phyloP scores from a whole-genome alignment of 805 yeast species.

The Cyberlindnera sargentensis region DNA sequence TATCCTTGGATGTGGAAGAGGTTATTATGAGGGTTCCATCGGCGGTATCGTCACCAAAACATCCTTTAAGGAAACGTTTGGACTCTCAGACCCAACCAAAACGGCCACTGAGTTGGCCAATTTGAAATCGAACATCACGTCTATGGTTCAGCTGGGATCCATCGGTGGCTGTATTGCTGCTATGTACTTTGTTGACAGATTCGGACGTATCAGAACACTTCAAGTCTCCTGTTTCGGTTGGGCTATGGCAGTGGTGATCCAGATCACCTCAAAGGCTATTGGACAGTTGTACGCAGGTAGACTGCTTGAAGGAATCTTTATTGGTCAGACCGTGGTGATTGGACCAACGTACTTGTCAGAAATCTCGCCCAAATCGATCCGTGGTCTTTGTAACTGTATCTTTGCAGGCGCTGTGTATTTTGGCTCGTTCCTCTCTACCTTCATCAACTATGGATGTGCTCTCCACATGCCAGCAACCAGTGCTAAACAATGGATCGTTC shows the following conservation, averaged over 20 bases:
- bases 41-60: slow-evolving; percentile 39
- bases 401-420: slow-evolving; percentile 54
- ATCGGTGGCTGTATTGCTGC: slow-evolving; percentile 48
- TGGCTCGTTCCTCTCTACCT: slow-evolving; percentile 44
- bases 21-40: slow-evolving; percentile 48
- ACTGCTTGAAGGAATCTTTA: slow-evolving; percentile 45
- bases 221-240: slow-evolving; percentile 36
- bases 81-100: slow-evolving; percentile 34
- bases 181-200: slow-evolving; percentile 38
- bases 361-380: slow-evolving; percentile 46
- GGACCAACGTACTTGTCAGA: slow-evolving; percentile 52
- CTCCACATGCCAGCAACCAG: slow-evolving; percentile 32
- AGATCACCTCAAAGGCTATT: slow-evolving; percentile 36
- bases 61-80: slow-evolving; percentile 37
- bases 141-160: slow-evolving; percentile 54
- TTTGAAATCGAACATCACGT: slow-evolving; percentile 43
- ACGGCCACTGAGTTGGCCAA: slow-evolving; percentile 33
- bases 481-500: slow-evolving; percentile 44
- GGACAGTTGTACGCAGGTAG: slow-evolving; percentile 53
- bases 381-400: slow-evolving; percentile 46
- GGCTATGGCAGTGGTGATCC: slow-evolving; percentile 41
- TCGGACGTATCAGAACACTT: slow-evolving; percentile 45
- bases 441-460: slow-evolving; percentile 46
- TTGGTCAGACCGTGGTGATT: slow-evolving; percentile 51
- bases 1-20: slow-evolving; percentile 48